Evolutionary conservation across 164 flowering plant genomes (phyloP).

Genomic region (Annona cherimola): DNA sequence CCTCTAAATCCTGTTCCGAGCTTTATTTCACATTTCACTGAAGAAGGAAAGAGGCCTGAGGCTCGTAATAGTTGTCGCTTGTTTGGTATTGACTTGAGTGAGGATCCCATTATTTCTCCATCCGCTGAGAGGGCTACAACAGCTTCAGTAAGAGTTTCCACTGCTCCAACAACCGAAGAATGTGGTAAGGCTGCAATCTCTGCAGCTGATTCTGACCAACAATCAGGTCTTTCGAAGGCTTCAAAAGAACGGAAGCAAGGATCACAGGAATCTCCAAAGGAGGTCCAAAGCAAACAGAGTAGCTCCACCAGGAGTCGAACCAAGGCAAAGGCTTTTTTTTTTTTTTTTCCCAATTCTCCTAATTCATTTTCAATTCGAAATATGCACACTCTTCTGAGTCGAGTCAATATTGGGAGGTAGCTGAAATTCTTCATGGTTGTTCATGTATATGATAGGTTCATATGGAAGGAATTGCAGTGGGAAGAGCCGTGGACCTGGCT

Average conservation of each 20-base stretch:
- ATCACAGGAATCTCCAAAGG: slow-evolving; percentile 34
- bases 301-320: slow-evolving; percentile 65
- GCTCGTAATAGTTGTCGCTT: slow-evolving; percentile 45
- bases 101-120: slow-evolving; percentile 16
- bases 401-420: no score
- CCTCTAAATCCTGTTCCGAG: slow-evolving; percentile 16
- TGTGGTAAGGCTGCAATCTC: slow-evolving; percentile 23
- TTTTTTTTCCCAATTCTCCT: no score
- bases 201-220: slow-evolving; percentile 48
- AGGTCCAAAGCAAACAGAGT: slow-evolving; percentile 43
- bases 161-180: slow-evolving; percentile 28
- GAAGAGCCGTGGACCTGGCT: slow-evolving; percentile 83
- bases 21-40: slow-evolving; percentile 22
- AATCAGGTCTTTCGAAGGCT: slow-evolving; percentile 43
- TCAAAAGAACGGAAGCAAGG: slow-evolving; percentile 40
- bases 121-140: slow-evolving; percentile 20
- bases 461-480: slow-evolving; percentile 92
- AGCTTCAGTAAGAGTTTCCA: slow-evolving; percentile 15
- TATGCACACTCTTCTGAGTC: no score
- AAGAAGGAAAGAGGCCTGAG: slow-evolving; percentile 37
- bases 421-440: no score
- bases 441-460: slow-evolving; percentile 57
- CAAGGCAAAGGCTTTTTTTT: slow-evolving; percentile 68
- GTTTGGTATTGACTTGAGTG: slow-evolving; percentile 69
- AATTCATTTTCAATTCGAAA: no score